Evolutionary conservation across 1,284 basidiomycete genomes (phyloP).

Genomic region (Trichosporon faecale): DNA sequence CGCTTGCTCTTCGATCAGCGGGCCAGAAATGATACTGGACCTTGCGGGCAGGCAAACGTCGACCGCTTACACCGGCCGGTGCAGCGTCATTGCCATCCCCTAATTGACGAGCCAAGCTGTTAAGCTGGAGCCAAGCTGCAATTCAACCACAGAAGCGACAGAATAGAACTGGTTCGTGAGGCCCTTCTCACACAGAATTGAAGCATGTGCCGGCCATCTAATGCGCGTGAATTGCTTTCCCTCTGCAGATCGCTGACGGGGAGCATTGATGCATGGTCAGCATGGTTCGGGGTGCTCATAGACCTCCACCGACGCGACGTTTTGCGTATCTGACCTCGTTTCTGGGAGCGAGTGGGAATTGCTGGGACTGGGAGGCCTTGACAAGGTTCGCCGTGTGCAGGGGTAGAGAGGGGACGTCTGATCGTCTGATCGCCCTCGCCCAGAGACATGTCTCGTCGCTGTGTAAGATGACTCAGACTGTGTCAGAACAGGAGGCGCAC

Average conservation of each 20-base stretch:
- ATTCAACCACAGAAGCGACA: not conserved
- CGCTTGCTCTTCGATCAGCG: not conserved
- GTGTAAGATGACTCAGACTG: not conserved
- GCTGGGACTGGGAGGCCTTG: too few species aligned
- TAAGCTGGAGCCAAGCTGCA: too few species aligned
- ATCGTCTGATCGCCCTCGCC: too few species aligned
- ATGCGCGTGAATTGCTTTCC: not conserved
- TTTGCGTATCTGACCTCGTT: too few species aligned
- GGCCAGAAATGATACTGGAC: too few species aligned
- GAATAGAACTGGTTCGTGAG: too few species aligned
- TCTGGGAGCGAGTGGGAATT: too few species aligned
- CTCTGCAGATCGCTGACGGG: not conserved
- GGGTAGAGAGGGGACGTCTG: not conserved
- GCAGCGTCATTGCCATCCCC: too few species aligned
- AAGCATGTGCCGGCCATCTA: not conserved
- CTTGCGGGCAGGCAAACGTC: too few species aligned
- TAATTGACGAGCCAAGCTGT: too few species aligned
- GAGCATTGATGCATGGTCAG: not conserved
- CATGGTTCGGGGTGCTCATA: not conserved
- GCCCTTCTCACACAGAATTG: not conserved
- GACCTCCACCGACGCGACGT: too few species aligned
- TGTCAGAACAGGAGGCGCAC: not conserved
- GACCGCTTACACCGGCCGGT: too few species aligned
- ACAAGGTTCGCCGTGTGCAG: not conserved
- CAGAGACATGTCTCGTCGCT: not conserved